A percentile compares a stretch with the other conserved stretches of the same genome.
Conservation (phyloP, 768 basidiomycete species). For the Tricholoma terreum region DNA sequence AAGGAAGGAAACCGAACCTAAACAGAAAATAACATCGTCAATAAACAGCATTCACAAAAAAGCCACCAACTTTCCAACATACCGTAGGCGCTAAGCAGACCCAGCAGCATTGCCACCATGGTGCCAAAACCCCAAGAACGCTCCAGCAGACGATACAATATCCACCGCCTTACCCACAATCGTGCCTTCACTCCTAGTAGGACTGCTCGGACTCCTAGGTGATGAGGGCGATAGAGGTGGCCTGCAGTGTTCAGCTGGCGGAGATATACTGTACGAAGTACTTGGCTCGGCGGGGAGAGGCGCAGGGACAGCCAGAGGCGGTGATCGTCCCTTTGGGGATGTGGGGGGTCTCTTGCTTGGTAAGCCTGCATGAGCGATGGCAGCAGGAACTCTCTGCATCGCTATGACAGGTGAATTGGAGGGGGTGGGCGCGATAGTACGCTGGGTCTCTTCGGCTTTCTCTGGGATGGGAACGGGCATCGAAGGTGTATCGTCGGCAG, state of each 20-base stretch:
- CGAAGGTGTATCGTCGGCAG: neutral
- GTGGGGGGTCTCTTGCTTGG: conserved; percentile 5
- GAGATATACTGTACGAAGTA: conserved; percentile 32
- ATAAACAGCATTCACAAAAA: conserved; percentile 7
- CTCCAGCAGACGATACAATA: conserved; percentile 77
- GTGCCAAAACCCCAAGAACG: conserved; percentile 61
- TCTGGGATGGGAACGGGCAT: conserved; percentile 9
- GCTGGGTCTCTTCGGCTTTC: conserved; percentile 20
- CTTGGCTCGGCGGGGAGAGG: conserved; percentile 32
- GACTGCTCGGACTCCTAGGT: conserved; percentile 13
- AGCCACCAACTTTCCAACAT: neutral
- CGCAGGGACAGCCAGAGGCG: conserved; percentile 29
- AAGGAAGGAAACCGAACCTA: too few species aligned
- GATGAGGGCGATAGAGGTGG: conserved; percentile 11
- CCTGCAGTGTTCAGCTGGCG: conserved; percentile 13
- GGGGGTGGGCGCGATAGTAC: conserved; percentile 50
- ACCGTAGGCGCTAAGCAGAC: neutral
- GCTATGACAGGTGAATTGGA: conserved; percentile 55
- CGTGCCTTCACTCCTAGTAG: conserved; percentile 23
- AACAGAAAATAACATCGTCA: neutral
- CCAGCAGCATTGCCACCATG: neutral
- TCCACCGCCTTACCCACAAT: conserved; percentile 61
- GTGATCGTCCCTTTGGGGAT: conserved; percentile 9
- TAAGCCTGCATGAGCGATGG: conserved; percentile 4
- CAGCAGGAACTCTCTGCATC: conserved; percentile 24